Conservation (phyloP, 176 grass and related monocot species). For the Carex littledalei region DNA sequence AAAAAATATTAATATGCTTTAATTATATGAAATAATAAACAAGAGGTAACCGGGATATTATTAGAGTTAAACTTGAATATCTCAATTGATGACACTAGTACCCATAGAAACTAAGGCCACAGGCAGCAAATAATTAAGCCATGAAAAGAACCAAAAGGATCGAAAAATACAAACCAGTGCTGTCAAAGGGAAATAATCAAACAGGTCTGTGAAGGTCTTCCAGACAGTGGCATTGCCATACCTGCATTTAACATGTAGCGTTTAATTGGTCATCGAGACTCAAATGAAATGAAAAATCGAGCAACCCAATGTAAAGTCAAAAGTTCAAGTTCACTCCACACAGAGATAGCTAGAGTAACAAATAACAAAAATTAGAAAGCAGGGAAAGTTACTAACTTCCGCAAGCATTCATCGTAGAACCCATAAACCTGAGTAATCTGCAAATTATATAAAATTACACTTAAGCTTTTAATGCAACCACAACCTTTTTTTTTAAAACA, state of each 20-base stretch:
- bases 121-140: conserved; percentile 20
- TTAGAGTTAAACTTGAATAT: neutral
- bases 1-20: neutral
- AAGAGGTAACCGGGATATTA: neutral
- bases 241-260: conserved; percentile 30
- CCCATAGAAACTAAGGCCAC: neutral
- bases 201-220: conserved; percentile 65
- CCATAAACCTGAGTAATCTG: conserved; percentile 83
- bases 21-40: neutral
- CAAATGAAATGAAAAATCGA: neutral
- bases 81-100: neutral
- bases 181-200: conserved; percentile 62
- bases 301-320: neutral
- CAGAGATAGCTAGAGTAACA: neutral
- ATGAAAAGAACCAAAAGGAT: neutral
- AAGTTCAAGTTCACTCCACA: neutral
- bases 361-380: neutral
- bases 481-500: neutral
- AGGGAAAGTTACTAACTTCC: conserved; percentile 42
- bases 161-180: conserved; percentile 38
- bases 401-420: conserved; percentile 63
- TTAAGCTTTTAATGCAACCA: neutral
- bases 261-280: neutral
- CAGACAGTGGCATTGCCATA: conserved; percentile 67
- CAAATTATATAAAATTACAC: conserved; percentile 4